phyloP scores from a whole-genome alignment of 2,329 filamentous ascomycete genomes.

The Albophoma yamanashiensis region DNA sequence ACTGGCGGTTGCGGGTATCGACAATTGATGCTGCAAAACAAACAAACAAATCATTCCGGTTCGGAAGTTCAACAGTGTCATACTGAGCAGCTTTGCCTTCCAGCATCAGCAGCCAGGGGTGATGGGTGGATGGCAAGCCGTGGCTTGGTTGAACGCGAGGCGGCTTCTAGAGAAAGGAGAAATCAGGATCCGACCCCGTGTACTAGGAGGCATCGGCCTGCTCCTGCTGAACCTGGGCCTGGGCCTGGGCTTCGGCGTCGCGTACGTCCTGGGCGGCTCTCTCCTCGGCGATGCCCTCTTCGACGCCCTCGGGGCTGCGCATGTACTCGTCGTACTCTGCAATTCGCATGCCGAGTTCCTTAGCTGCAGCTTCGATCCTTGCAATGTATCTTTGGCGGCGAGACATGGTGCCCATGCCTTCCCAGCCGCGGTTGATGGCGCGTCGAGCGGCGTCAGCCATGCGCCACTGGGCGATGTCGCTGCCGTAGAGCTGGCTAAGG shows the following conservation, averaged over 20 bases:
- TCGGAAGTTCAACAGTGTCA: background rate
- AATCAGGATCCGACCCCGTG: background rate
- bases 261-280: conserved; percentile 8
- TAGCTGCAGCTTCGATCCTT: conserved; percentile 41
- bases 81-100: background rate
- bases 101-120: background rate
- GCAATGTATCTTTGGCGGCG: conserved; percentile 34
- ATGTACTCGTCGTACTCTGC: conserved; percentile 38
- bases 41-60: background rate
- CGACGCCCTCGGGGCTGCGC: conserved; percentile 11
- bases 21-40: background rate
- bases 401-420: conserved; percentile 31
- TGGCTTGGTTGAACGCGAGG: background rate
- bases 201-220: conserved; percentile 3
- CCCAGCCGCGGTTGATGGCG: conserved; percentile 28
- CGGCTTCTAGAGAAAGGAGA: background rate
- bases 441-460: conserved; percentile 9
- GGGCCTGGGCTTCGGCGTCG: background rate
- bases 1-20: background rate
- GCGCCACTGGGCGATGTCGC: conserved; percentile 23
- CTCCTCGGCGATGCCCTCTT: conserved; percentile 10
- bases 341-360: conserved; percentile 42
- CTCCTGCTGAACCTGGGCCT: conserved; percentile 8
- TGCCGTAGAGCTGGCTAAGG: conserved; percentile 10
- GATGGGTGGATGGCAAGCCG: background rate